Evolutionary conservation across 1,139 yeast species (phyloP).

Genomic region (Candida sp.): DNA sequence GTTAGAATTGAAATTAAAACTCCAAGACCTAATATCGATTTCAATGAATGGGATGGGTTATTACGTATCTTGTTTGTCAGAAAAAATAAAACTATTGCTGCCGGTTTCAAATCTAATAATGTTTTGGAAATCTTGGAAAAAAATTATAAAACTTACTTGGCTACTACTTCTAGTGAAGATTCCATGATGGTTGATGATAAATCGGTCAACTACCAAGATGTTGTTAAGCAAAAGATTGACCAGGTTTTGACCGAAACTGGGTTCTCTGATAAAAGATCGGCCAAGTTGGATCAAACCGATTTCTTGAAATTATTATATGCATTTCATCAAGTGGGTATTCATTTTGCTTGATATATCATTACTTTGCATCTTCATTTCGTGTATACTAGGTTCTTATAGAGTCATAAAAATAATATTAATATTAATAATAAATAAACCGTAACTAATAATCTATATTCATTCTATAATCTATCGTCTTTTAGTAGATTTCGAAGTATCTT

Average conservation of each 20-base stretch:
- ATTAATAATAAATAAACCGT: slow-evolving; percentile 1
- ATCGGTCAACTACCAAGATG: slow-evolving; percentile 34
- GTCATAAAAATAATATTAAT: neutral
- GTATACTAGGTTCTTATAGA: slow-evolving; percentile 4
- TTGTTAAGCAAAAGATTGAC: slow-evolving; percentile 57
- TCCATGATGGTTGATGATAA: slow-evolving; percentile 56
- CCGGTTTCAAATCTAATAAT: slow-evolving; percentile 84
- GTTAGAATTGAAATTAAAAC: slow-evolving; percentile 88
- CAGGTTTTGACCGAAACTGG: slow-evolving; percentile 77
- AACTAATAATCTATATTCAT: neutral
- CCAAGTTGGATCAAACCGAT: slow-evolving; percentile 94
- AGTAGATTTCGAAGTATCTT: slow-evolving; percentile 49
- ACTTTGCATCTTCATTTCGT: slow-evolving; percentile 5
- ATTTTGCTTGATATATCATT: slow-evolving; percentile 62
- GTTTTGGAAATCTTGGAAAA: slow-evolving; percentile 84
- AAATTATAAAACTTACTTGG: slow-evolving; percentile 79
- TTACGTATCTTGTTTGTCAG: slow-evolving; percentile 88
- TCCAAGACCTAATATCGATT: slow-evolving; percentile 92
- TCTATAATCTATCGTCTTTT: slow-evolving; percentile 35
- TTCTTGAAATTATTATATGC: slow-evolving; percentile 84
- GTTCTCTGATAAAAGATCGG: slow-evolving; percentile 81
- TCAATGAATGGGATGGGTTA: slow-evolving; percentile 96
- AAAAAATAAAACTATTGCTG: slow-evolving; percentile 88
- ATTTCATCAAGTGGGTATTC: slow-evolving; percentile 96
- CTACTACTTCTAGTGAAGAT: slow-evolving; percentile 49